phyloP scores from a whole-genome alignment of 768 basidiomycete species.

The Hericium alpestre region DNA sequence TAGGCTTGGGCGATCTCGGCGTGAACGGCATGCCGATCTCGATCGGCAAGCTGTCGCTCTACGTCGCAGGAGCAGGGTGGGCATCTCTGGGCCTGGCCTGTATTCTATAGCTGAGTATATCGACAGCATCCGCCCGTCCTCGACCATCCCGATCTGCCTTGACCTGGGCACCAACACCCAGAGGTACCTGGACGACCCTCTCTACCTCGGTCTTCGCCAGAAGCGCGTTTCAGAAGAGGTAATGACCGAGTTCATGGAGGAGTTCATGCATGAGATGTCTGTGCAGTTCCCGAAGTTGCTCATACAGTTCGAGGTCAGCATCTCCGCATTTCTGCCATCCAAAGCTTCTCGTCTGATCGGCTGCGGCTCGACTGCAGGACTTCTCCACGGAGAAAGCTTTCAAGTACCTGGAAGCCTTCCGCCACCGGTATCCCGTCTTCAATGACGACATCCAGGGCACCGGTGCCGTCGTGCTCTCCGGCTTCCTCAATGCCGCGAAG shows the following conservation, averaged over 20 bases:
- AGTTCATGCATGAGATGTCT: constrained; percentile 81
- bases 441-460: constrained; percentile 48
- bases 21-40: constrained; percentile 83
- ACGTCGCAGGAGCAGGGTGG: constrained; percentile 83
- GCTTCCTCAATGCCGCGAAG: constrained; percentile 80
- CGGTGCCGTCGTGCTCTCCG: constrained; percentile 84
- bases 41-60: constrained; percentile 87
- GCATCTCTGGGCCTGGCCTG: constrained; percentile 10
- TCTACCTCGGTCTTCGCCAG: constrained; percentile 80
- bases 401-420: constrained; percentile 67
- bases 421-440: constrained; percentile 68
- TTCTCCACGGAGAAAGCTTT: constrained; percentile 91
- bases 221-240: constrained; percentile 51
- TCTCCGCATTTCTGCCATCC: background rate
- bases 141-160: constrained; percentile 73
- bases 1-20: constrained; percentile 79
- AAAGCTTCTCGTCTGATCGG: too few relatives aligned
- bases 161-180: constrained; percentile 89
- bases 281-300: constrained; percentile 68
- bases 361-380: constrained; percentile 37
- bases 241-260: constrained; percentile 81
- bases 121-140: constrained; percentile 59
- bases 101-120: background rate
- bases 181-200: constrained; percentile 68
- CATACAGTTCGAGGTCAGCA: constrained; percentile 69